Percentiles rank a stretch among this genome's conserved stretches.
Conservation (phyloP, 768 basidiomycete species). For the Suillus plorans region DNA sequence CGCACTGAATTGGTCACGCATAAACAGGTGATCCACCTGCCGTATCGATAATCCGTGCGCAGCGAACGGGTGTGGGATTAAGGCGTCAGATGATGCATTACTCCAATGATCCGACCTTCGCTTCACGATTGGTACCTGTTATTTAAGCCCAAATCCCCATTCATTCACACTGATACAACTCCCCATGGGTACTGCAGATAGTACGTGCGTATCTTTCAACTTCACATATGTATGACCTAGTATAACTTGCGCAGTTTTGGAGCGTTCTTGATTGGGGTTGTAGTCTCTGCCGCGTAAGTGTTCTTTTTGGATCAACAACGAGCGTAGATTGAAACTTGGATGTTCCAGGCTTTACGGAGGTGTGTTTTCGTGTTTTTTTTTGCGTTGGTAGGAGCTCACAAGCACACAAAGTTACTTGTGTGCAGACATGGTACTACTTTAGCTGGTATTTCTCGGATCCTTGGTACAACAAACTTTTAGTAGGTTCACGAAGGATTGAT, state of each 20-base stretch:
- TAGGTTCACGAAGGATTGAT: constrained; percentile 19
- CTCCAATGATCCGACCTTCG: background rate
- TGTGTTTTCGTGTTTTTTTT: constrained; percentile 16
- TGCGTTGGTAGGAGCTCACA: background rate
- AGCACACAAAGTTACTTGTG: constrained; percentile 39
- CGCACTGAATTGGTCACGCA: background rate
- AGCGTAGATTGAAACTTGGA: background rate
- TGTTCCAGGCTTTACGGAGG: constrained; percentile 47
- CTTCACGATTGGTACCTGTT: background rate
- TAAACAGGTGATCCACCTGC: background rate
- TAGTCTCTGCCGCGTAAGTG: constrained; percentile 45
- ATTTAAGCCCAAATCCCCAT: background rate
- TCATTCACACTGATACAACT: background rate
- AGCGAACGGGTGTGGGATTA: background rate
- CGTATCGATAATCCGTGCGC: background rate
- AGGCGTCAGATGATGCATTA: background rate
- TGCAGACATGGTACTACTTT: constrained; percentile 53
- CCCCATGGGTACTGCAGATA: constrained; percentile 18
- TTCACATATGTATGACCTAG: background rate
- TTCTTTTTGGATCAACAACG: background rate
- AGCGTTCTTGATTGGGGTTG: constrained; percentile 46
- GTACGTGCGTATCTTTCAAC: constrained; percentile 23
- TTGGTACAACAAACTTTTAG: constrained; percentile 43
- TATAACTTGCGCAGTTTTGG: constrained; percentile 35
- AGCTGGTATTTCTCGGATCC: constrained; percentile 42